phyloP scores from a whole-genome alignment of 148 eudicot genomes.

The Fagopyrum homotropicum region DNA sequence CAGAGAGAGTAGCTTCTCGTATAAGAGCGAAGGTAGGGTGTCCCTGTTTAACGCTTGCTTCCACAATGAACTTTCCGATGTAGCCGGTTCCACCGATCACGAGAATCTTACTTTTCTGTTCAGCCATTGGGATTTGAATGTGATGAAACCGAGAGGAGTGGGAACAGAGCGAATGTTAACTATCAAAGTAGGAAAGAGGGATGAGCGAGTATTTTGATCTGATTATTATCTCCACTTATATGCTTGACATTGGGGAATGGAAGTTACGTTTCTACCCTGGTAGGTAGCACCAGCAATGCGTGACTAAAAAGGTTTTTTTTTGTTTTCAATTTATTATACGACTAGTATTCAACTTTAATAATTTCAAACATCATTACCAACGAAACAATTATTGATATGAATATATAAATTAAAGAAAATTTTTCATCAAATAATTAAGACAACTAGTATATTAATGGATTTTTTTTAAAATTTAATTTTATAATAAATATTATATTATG shows the following conservation, averaged over 20 bases:
- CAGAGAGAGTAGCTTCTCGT: constrained; percentile 11
- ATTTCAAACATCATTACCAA: too few species aligned
- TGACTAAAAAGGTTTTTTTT: neutral
- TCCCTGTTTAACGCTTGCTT: constrained; percentile 9
- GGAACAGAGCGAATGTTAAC: neutral
- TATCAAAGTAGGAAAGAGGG: neutral
- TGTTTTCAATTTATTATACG: too few species aligned
- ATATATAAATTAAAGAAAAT: too few species aligned
- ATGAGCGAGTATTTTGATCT: neutral
- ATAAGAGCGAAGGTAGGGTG: constrained; percentile 13
- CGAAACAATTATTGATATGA: too few species aligned
- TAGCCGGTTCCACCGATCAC: constrained; percentile 16
- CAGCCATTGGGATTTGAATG: constrained; percentile 9
- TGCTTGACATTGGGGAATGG: neutral
- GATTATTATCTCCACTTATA: neutral
- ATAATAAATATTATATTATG: too few species aligned
- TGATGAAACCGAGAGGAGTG: neutral
- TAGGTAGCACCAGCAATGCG: neutral
- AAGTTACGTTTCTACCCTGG: neutral
- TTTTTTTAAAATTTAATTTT: too few species aligned
- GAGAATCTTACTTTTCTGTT: constrained; percentile 13
- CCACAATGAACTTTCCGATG: constrained; percentile 13
- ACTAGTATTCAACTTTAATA: too few species aligned
- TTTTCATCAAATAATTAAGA: too few species aligned
- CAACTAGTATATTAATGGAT: too few species aligned